Base-by-base conservation (phyloP, 2,329 filamentous ascomycete genomes). In the Fusarium torreyae region DNA sequence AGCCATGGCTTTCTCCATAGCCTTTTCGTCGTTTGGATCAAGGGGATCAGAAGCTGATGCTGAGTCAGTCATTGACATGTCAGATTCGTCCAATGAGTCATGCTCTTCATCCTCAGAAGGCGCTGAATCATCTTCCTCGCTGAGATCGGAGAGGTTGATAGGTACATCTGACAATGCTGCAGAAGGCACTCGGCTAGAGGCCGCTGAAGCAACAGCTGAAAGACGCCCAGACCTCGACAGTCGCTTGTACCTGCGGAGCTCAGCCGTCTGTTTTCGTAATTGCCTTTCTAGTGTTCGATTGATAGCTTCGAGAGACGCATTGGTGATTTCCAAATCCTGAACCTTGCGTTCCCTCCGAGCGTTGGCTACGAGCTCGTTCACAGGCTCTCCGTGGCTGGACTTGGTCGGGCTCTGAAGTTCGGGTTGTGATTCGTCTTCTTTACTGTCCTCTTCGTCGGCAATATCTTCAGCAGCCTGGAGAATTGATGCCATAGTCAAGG, bases 261-360 rank as follows among this genome's bases (percentile, higher is more conserved):
- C 96, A 1, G 92, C 88, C 38, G 92, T 95, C 75, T 98, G 95
- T 77, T 97, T 97, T 26, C 94, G 89, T 74, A 99, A 86, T 77
- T 98, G 94, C 24, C 94, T 89, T 81, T 99, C 96, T 0, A 99
- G 83, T 0, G 94, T 96, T 54, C 94, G 88, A 77, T 99, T 99
- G 81, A 99, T 98, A 40, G 96, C 96, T 58, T 97, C 88, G 5
- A 99, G 86, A 2, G 94, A 98, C 2, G 94, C 96, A 76, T 99
- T 99, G 57, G 92, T 97, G 68, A 99, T 99, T 77, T 99, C 94
- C 7, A 99, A 84, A 77, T 99, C 96, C 71, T 98, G 88, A 1
- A 99, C 94, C 82, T 98, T 99, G 65, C 96, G 89, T 79, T 98
- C 96, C 36, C 94, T 88, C 31, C 96, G 89, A 15, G 96, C 96